Conservation (phyloP, 2,329 filamentous ascomycete species). For the Thielaviopsis musarum region DNA sequence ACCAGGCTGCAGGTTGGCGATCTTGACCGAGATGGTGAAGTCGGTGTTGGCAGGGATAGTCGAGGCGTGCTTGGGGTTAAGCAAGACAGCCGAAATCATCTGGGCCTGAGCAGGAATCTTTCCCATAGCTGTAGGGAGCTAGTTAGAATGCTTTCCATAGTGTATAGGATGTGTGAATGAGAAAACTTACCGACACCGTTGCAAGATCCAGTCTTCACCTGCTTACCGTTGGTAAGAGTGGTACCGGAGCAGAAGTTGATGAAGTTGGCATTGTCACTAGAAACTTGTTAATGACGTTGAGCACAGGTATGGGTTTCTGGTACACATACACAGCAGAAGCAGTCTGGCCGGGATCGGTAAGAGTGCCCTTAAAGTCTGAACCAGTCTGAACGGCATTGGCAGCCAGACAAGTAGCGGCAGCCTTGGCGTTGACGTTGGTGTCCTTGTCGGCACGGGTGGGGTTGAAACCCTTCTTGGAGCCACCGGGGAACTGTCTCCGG, state of each 20-base stretch:
- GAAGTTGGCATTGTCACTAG: conserved; percentile 40
- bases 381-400: conserved; percentile 31
- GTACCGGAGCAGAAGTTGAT: conserved; percentile 43
- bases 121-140: conserved; percentile 32
- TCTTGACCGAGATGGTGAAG: conserved; percentile 37
- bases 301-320: conserved; percentile 10
- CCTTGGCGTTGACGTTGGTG: conserved; percentile 15
- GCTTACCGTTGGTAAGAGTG: conserved; percentile 42
- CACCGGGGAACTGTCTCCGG: conserved; percentile 24
- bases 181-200: conserved; percentile 40
- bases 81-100: conserved; percentile 41
- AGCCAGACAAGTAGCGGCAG: conserved; percentile 22
- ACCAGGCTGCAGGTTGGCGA: conserved; percentile 37
- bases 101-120: conserved; percentile 36
- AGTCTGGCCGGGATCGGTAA: conserved; percentile 29
- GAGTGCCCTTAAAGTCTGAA: conserved; percentile 31
- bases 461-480: conserved; percentile 12
- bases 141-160: conserved; percentile 12
- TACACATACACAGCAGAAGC: conserved; percentile 33
- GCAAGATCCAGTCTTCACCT: conserved; percentile 41
- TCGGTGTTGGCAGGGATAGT: conserved; percentile 28
- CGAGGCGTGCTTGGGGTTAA: conserved; percentile 34
- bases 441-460: conserved; percentile 7
- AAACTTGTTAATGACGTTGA: conserved; percentile 7
- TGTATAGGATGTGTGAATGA: too few relatives aligned